Conservation (phyloP, 768 basidiomycete genomes). For the Leccinum rimulosum region DNA sequence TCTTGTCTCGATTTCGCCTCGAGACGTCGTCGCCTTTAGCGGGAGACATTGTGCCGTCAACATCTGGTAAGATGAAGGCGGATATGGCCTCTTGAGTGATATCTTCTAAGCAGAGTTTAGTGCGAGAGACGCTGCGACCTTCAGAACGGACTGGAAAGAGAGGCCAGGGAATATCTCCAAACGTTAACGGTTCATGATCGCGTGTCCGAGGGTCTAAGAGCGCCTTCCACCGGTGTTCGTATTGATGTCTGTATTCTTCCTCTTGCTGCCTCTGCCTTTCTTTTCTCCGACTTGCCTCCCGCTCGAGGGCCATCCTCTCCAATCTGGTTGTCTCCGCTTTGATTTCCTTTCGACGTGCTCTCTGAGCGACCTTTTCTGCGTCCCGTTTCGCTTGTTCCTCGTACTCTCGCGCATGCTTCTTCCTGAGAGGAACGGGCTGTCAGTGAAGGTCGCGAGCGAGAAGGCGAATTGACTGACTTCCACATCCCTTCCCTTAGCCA, state of each 20-base stretch:
- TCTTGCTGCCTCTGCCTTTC: constrained; percentile 44
- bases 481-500: constrained; percentile 89
- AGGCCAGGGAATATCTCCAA: constrained; percentile 76
- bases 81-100: constrained; percentile 55
- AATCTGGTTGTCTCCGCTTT: constrained; percentile 52
- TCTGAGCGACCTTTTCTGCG: constrained; percentile 50
- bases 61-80: constrained; percentile 50
- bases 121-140: constrained; percentile 13
- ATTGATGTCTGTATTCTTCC: constrained; percentile 48
- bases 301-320: constrained; percentile 52
- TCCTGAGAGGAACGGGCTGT: constrained; percentile 38
- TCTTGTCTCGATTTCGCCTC: constrained; percentile 56
- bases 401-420: constrained; percentile 64
- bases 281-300: constrained; percentile 46
- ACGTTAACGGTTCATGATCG: constrained; percentile 36
- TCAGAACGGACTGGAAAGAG: constrained; percentile 37
- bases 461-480: constrained; percentile 43
- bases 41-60: not conserved
- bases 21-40: constrained; percentile 23
- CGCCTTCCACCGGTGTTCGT: constrained; percentile 57
- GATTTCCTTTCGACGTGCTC: constrained; percentile 51
- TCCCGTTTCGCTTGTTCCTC: constrained; percentile 59
- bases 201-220: constrained; percentile 37
- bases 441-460: not conserved
- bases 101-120: constrained; percentile 39